phyloP scores from a whole-genome alignment of 345 rosid genomes.

The Fremontodendron californicum region DNA sequence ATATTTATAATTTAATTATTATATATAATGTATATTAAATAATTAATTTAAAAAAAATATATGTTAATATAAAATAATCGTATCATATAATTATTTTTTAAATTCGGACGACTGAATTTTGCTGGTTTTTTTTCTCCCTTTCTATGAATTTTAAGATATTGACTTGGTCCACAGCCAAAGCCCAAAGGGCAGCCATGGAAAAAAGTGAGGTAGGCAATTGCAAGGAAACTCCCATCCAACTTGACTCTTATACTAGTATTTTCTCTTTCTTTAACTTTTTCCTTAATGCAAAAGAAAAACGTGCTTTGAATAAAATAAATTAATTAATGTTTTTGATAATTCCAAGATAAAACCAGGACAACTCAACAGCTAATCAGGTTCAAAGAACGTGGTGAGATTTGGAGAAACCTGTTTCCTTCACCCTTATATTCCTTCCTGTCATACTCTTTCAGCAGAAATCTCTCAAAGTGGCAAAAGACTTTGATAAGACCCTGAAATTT shows the following conservation, averaged over 20 bases:
- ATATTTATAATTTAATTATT: too few relatives aligned
- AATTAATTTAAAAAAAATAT: too few relatives aligned
- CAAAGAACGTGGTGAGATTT: conserved; percentile 6
- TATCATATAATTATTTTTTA: too few relatives aligned
- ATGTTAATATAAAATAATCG: too few relatives aligned
- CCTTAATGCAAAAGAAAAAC: conserved; percentile 26
- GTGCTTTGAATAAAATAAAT: conserved; percentile 21
- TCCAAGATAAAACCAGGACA: conserved; percentile 9
- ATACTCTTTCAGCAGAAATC: neutral
- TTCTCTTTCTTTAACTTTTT: neutral
- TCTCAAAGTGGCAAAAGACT: neutral
- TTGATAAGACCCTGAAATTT: neutral
- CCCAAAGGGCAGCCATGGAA: neutral
- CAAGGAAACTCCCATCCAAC: conserved; percentile 1
- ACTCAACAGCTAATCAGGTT: conserved; percentile 13
- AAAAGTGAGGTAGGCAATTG: neutral
- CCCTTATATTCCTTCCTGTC: neutral
- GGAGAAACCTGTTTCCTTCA: neutral
- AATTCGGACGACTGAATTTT: neutral
- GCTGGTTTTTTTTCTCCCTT: neutral
- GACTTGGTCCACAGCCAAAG: neutral
- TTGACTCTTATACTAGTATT: neutral
- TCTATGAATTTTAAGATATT: neutral
- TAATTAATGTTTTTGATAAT: neutral
- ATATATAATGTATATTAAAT: too few relatives aligned